These are phyloP conservation scores for Candida michaelii DNA, from an alignment of 805 yeast genomes.

Conservation along the genomic window DNA sequence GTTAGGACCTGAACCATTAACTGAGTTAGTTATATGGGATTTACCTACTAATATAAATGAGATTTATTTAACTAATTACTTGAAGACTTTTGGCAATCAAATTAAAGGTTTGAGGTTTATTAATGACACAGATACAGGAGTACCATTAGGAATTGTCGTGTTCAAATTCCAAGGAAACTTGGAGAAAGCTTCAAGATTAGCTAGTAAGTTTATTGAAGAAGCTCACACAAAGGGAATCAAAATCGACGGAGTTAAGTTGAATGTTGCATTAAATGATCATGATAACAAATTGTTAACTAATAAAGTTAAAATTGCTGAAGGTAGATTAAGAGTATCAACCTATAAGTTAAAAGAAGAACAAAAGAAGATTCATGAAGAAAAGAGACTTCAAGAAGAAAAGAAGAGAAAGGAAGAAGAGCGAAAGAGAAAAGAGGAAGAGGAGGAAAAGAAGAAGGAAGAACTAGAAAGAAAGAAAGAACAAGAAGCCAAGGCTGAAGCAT, in stretches of 20 bases:
- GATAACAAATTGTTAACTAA: slow-evolving; percentile 38
- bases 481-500: slow-evolving; percentile 4
- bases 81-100: slow-evolving; percentile 59
- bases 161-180: slow-evolving; percentile 59
- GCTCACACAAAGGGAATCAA: slow-evolving; percentile 34
- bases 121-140: slow-evolving; percentile 73
- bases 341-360: slow-evolving; percentile 34
- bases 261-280: slow-evolving; percentile 52
- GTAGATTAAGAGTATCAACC: slow-evolving; percentile 23
- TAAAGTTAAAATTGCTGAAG: slow-evolving; percentile 36
- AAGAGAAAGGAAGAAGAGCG: slow-evolving; percentile 20
- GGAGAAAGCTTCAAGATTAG: slow-evolving; percentile 43
- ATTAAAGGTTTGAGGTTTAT: slow-evolving; percentile 58
- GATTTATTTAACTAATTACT: slow-evolving; percentile 46
- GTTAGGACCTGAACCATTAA: slow-evolving; percentile 70
- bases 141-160: slow-evolving; percentile 71
- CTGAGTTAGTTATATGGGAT: slow-evolving; percentile 70
- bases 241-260: slow-evolving; percentile 53
- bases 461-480: slow-evolving; percentile 9
- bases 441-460: slow-evolving; percentile 4
- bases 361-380: slow-evolving; percentile 21
- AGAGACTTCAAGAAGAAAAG: slow-evolving; percentile 4
- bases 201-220: slow-evolving; percentile 29
- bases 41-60: slow-evolving; percentile 56
- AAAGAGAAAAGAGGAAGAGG: slow-evolving; percentile 18